A percentile compares a stretch with the other conserved stretches of the same genome.
Evolutionary conservation across 1,284 basidiomycete genomes (phyloP).

Genomic region (Trichosporon sp.): DNA sequence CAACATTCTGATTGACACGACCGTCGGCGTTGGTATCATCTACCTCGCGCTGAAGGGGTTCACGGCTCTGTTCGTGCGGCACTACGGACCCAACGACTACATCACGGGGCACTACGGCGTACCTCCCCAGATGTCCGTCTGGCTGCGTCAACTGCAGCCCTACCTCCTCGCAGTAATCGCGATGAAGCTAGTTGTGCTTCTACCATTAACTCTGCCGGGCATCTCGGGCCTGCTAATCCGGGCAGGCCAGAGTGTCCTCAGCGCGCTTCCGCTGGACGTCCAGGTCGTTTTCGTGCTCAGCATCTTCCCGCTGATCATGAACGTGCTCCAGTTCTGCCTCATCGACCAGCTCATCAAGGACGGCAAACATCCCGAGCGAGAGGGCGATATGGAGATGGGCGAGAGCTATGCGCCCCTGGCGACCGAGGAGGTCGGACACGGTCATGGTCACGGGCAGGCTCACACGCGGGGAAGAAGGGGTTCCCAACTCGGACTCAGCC

Average conservation of each 20-base stretch:
- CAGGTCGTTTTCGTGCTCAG: conserved; percentile 89
- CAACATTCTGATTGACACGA: conserved; percentile 91
- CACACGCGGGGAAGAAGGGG: too few species aligned
- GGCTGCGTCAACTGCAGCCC: conserved; percentile 75
- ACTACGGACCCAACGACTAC: conserved; percentile 66
- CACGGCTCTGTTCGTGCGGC: conserved; percentile 63
- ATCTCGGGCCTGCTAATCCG: conserved; percentile 66
- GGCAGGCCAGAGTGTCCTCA: conserved; percentile 73
- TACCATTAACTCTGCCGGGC: conserved; percentile 56
- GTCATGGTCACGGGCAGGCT: too few species aligned
- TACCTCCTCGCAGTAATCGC: conserved; percentile 75
- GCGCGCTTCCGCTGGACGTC: conserved; percentile 65
- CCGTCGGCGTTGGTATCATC: conserved; percentile 79
- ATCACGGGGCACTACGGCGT: conserved; percentile 80
- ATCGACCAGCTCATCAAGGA: conserved; percentile 49
- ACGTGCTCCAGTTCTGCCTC: conserved; percentile 62
- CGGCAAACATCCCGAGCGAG: conserved; percentile 16
- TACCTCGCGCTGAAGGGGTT: conserved; percentile 68
- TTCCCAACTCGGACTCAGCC: too few species aligned
- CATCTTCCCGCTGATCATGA: conserved; percentile 89
- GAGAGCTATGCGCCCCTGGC: conserved; percentile 10
- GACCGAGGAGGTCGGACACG: too few species aligned
- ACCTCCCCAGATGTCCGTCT: conserved; percentile 58
- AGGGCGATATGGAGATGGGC: conserved; percentile 13
- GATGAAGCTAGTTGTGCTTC: conserved; percentile 87